Conservation (phyloP, 345 rosid species). For the Sisymbrium irio region DNA sequence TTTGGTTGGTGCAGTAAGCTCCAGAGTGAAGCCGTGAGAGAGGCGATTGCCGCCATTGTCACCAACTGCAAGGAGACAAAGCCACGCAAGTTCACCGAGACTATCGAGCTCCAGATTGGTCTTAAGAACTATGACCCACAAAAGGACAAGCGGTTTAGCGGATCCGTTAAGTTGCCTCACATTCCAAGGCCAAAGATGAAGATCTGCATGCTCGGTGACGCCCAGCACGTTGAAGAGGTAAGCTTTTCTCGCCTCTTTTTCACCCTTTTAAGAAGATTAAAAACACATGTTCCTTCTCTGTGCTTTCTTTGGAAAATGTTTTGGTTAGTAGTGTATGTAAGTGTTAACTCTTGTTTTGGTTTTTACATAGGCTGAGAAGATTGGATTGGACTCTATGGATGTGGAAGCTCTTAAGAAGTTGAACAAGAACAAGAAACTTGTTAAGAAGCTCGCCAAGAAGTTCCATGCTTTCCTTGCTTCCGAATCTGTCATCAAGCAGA, state of each 20-base stretch:
- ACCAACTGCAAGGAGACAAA: conserved; percentile 56
- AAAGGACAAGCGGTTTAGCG: conserved; percentile 93
- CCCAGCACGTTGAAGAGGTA: conserved; percentile 95
- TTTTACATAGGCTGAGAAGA: conserved; percentile 58
- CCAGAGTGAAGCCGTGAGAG: conserved; percentile 80
- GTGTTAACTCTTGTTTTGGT: not conserved
- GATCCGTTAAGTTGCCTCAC: conserved; percentile 87
- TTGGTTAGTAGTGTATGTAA: no score
- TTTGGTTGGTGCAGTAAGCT: conserved; percentile 68
- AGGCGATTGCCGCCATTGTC: conserved; percentile 63
- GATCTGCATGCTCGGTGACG: conserved; percentile 96
- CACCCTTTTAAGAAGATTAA: not conserved
- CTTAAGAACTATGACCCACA: conserved; percentile 94
- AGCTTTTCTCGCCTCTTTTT: not conserved
- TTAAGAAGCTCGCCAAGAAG: conserved; percentile 78
- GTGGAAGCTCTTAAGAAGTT: conserved; percentile 72
- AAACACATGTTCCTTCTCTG: not conserved
- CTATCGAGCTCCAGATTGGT: conserved; percentile 92
- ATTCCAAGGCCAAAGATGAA: conserved; percentile 94
- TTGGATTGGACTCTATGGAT: conserved; percentile 68
- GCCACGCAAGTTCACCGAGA: conserved; percentile 73
- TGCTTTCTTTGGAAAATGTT: no score
- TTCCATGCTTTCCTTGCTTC: conserved; percentile 80
- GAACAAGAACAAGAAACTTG: conserved; percentile 80
- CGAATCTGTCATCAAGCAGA: conserved; percentile 81